phyloP scores from a whole-genome alignment of 2,329 filamentous ascomycete species.

The Triangularia verruculosa region DNA sequence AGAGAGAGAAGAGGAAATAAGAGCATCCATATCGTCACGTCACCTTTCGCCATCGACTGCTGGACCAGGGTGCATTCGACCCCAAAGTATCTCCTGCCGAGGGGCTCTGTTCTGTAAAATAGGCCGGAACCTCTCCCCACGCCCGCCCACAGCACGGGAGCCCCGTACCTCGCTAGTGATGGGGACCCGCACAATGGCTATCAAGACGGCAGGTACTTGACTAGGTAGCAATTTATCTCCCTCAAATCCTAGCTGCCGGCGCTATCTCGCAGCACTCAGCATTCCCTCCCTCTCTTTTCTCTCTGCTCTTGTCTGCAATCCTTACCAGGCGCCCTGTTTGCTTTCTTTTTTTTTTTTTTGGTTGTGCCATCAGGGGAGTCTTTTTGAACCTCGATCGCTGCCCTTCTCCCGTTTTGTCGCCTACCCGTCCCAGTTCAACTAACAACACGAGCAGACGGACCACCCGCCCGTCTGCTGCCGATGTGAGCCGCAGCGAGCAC shows the following conservation, averaged over 20 bases:
- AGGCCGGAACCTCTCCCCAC: conserved; percentile 25
- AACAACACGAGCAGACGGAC: background rate
- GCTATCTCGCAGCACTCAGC: conserved; percentile 24
- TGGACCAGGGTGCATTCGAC: conserved; percentile 2
- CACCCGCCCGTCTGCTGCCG: background rate
- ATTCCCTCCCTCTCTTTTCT: conserved; percentile 16
- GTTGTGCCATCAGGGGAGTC: background rate
- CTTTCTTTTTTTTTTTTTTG: conserved; percentile 8
- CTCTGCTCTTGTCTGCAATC: conserved; percentile 8
- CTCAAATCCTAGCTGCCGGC: conserved; percentile 26
- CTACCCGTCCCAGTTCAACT: background rate
- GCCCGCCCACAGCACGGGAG: conserved; percentile 7
- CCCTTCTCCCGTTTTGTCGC: background rate
- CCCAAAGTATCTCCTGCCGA: conserved; percentile 19
- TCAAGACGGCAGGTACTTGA: conserved; percentile 22
- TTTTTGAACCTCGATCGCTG: background rate
- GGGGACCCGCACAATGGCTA: conserved; percentile 21
- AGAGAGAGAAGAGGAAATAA: background rate
- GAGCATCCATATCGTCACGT: conserved; percentile 25
- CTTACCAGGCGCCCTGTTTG: conserved; percentile 11
- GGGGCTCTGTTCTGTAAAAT: conserved; percentile 22
- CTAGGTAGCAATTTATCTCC: conserved; percentile 28
- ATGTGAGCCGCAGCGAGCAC: background rate
- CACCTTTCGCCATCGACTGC: conserved; percentile 24
- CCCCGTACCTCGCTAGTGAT: conserved; percentile 27